Evolutionary conservation across 2,329 filamentous ascomycete species (phyloP).

Genomic region (Diaporthe capsici): DNA sequence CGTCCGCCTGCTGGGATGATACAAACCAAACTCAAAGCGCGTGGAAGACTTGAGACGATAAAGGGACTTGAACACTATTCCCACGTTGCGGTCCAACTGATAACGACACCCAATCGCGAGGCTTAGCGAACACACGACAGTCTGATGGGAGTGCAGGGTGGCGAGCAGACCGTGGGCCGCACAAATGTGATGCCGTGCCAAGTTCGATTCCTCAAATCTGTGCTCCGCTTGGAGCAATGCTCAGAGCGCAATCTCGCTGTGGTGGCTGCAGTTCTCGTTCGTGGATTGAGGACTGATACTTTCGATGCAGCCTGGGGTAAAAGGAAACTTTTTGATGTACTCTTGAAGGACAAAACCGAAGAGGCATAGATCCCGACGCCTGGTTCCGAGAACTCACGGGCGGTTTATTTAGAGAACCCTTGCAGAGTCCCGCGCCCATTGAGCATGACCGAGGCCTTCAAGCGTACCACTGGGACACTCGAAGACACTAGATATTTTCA

Average conservation of each 20-base stretch:
- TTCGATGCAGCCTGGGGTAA: not conserved
- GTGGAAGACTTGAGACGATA: slow-evolving; percentile 9
- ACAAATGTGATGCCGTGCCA: slow-evolving; percentile 18
- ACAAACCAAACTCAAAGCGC: slow-evolving; percentile 20
- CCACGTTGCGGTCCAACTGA: slow-evolving; percentile 2
- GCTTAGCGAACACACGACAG: slow-evolving; percentile 1
- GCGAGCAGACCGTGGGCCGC: not conserved
- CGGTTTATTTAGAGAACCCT: not conserved
- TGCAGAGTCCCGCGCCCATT: slow-evolving; percentile 12
- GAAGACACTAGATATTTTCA: not conserved
- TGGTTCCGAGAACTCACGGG: not conserved
- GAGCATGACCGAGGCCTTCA: not conserved
- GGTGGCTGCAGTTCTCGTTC: not conserved
- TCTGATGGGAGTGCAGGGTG: not conserved
- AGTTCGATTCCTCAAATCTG: not conserved
- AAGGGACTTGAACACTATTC: not conserved
- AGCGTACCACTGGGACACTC: not conserved
- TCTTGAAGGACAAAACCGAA: not conserved
- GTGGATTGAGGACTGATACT: not conserved
- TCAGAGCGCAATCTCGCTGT: not conserved
- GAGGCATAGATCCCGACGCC: not conserved
- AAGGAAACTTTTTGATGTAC: not conserved
- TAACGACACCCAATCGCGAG: slow-evolving; percentile 5
- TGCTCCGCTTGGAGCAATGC: slow-evolving; percentile 2
- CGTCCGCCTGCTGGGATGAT: slow-evolving; percentile 2